These are phyloP conservation scores for Carex pumila DNA, from an alignment of 176 grass and related monocot genomes.

Conservation along the genomic window DNA sequence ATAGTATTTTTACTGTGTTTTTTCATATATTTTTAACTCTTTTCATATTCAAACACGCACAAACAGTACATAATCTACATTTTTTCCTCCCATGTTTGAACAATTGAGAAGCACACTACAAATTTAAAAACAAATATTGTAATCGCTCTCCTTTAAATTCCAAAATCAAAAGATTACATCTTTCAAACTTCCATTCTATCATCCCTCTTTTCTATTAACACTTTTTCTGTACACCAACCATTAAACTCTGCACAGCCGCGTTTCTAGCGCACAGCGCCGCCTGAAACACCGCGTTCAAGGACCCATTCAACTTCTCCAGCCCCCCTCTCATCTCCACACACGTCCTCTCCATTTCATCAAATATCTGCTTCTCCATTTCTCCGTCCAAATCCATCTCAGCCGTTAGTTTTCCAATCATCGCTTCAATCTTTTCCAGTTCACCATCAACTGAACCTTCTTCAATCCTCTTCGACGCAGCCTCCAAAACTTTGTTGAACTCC, in stretches of 20 bases:
- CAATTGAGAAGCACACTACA: no score
- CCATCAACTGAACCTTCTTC: conserved; percentile 20
- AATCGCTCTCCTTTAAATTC: neutral
- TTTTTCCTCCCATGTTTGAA: neutral
- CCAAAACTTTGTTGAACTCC: conserved; percentile 47
- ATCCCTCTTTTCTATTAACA: conserved; percentile 21
- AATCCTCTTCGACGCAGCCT: conserved; percentile 16
- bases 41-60: neutral
- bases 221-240: conserved; percentile 19
- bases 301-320: conserved; percentile 39
- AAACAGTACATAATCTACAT: neutral
- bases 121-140: neutral
- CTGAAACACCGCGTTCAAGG: conserved; percentile 56
- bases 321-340: conserved; percentile 47
- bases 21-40: neutral
- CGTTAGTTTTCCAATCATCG: conserved; percentile 17
- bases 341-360: conserved; percentile 36
- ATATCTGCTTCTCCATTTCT: conserved; percentile 14
- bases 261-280: conserved; percentile 50
- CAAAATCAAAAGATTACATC: neutral
- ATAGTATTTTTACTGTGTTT: neutral
- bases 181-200: neutral
- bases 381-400: neutral
- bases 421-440: conserved; percentile 38
- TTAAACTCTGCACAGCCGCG: conserved; percentile 43